Evolutionary conservation across 768 basidiomycete species (phyloP), one percentile per base, ranked within the genome.

Genomic region (Leccinum rimulosum): DNA sequence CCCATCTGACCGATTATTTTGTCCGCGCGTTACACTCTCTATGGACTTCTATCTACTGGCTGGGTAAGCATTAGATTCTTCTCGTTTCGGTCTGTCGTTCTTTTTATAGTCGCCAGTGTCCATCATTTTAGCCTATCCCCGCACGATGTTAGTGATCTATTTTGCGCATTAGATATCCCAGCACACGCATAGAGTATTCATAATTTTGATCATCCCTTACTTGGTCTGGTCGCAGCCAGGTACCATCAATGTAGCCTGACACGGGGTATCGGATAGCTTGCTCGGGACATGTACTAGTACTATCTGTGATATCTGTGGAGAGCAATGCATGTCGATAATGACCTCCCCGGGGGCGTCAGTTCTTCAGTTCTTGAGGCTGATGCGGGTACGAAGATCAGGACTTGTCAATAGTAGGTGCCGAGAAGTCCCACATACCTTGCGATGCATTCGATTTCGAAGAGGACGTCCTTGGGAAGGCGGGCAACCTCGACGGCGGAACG

Each of bases 361-460:
- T n/a, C n/a, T 12, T 30, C 47, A 68, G 19, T 68, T 56, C 60
- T 65, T 67, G 33, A 69, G 50, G 49, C 70, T 71, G 48, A 28
- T 3, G 19, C 38, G n/a, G 35, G 6, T 2, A n/a, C 19, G 17
- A 17, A 19, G 14, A 30, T 15, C 8, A 56, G 1, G 27, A 45
- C 31, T 12, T 45, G 19, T 19, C 6, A 6, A 50, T 30, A 6
- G 17, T 11, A 47, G n/a, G 22, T 33, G 28, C 49, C 6, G 12
- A 58, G 6, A 3, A 22, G 11, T 19, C 2, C 22, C 9, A 65
- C 83, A 55, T 65, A 87, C 88, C 86, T 88, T 12, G 87, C 92
- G 73, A 95, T 89, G 60, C 84, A 87, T 75, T 98, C 96, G 56
- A 98, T 84, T 80, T 98, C 96, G 53, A 97, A 86, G 36, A 95